A percentile compares a stretch with the other conserved stretches of the same genome.
phyloP scores from a whole-genome alignment of 306 rosid genomes.

The Boehmeria nivea region DNA sequence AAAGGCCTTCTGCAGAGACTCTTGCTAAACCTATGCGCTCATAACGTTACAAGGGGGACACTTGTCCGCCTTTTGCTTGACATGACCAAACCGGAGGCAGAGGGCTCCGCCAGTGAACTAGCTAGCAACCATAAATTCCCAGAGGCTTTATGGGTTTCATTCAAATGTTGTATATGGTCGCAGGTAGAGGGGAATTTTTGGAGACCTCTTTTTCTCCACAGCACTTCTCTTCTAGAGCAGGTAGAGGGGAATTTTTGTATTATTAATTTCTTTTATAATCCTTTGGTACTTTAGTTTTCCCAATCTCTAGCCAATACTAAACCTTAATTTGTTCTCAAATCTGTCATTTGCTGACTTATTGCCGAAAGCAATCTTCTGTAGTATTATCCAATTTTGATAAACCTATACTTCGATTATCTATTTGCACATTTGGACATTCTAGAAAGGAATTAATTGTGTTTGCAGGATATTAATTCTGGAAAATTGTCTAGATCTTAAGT shows the following conservation, averaged over 20 bases:
- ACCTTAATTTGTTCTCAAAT: too few species aligned
- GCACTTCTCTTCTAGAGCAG: conserved; percentile 94
- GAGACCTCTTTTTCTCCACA: conserved; percentile 65
- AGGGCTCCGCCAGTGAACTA: conserved; percentile 53
- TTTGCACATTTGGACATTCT: too few species aligned
- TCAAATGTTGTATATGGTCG: conserved; percentile 91
- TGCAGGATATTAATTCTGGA: too few species aligned
- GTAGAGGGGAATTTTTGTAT: conserved; percentile 20
- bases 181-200: conserved; percentile 79
- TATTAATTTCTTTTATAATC: not conserved
- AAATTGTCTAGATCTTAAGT: too few species aligned
- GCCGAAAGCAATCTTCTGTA: too few species aligned
- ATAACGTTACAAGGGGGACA: conserved; percentile 72
- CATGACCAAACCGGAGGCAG: conserved; percentile 83
- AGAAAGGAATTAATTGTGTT: not conserved
- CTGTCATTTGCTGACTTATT: too few species aligned
- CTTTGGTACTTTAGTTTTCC: too few species aligned
- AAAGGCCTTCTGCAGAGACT: conserved; percentile 98
- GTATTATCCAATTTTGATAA: too few species aligned
- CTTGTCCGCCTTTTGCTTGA: conserved; percentile 67
- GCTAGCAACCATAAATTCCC: conserved; percentile 56
- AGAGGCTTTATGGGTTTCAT: conserved; percentile 92
- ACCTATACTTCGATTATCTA: too few species aligned
- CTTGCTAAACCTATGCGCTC: conserved; percentile 81
- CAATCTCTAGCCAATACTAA: too few species aligned